These are phyloP conservation scores for Aspergillus cavernicola DNA, from an alignment of 495 filamentous ascomycete genomes.

Conservation along the genomic window DNA sequence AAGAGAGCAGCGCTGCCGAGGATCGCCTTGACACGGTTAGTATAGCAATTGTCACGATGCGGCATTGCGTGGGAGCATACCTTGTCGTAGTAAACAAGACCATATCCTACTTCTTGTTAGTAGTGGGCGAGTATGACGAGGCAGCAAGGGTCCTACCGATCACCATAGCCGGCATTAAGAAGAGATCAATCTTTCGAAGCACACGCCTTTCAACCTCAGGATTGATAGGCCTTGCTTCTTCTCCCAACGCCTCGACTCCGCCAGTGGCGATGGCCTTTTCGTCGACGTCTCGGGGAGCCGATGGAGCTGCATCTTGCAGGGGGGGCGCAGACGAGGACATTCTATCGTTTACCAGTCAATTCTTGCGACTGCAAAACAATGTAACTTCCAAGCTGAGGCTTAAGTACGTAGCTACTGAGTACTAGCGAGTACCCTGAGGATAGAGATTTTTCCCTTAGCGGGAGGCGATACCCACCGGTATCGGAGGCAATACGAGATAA, in stretches of 20 bases:
- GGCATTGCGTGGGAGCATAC: too few species aligned
- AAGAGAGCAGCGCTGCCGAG: slow-evolving; percentile 68
- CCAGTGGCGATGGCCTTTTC: background rate
- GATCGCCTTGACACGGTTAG: slow-evolving; percentile 50
- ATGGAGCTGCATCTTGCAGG: background rate
- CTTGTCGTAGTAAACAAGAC: slow-evolving; percentile 77
- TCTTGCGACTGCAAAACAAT: too few species aligned
- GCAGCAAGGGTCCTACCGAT: slow-evolving; percentile 41
- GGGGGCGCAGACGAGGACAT: too few species aligned
- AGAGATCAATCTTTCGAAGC: slow-evolving; percentile 65
- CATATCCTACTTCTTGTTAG: slow-evolving; percentile 44
- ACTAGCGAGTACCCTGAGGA: too few species aligned
- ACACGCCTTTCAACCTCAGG: slow-evolving; percentile 50
- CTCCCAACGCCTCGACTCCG: slow-evolving; percentile 41
- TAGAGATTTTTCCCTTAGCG: background rate
- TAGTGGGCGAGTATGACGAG: background rate
- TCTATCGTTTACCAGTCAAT: too few species aligned
- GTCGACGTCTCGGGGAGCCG: background rate
- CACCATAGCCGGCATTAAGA: slow-evolving; percentile 69
- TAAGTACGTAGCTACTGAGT: too few species aligned
- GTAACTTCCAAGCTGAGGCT: too few species aligned
- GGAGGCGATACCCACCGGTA: background rate
- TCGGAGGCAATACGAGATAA: background rate
- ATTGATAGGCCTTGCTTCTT: slow-evolving; percentile 50
- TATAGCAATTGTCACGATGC: background rate